Conservation (phyloP, 257 asterid species). For the Lycium barbarum region DNA sequence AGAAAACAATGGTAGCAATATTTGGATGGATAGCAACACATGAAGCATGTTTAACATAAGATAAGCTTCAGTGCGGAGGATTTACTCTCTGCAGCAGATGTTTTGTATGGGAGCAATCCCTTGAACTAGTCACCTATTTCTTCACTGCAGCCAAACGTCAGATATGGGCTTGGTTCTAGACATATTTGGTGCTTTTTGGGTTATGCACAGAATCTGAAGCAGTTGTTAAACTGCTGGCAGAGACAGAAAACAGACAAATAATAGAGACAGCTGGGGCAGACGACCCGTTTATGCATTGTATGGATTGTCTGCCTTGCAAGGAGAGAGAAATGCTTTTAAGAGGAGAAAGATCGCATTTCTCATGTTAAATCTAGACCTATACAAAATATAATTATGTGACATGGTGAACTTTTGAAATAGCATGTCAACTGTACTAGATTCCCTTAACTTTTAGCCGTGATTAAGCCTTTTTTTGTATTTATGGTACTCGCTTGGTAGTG, state of each 20-base stretch:
- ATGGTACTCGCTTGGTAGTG: not conserved
- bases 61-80: not conserved
- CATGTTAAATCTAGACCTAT: not conserved
- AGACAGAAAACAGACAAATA: not conserved
- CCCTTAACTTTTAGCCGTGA: not conserved
- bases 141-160: not conserved
- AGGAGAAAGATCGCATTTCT: not conserved
- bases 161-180: constrained; percentile 10
- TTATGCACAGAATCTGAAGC: not conserved
- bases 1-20: not conserved
- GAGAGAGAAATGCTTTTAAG: not conserved
- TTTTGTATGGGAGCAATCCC: not conserved
- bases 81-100: not conserved
- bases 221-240: constrained; percentile 19
- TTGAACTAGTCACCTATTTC: not conserved
- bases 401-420: not conserved
- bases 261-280: constrained; percentile 15
- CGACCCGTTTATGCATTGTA: not conserved
- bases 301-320: not conserved
- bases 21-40: not conserved
- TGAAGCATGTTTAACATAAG: constrained; percentile 12
- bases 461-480: not conserved
- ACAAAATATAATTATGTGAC: not conserved
- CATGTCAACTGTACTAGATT: not conserved
- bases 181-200: not conserved